These are phyloP conservation scores for Neurospora discreta DNA, from an alignment of 495 filamentous ascomycete genomes.

Conservation along the genomic window DNA sequence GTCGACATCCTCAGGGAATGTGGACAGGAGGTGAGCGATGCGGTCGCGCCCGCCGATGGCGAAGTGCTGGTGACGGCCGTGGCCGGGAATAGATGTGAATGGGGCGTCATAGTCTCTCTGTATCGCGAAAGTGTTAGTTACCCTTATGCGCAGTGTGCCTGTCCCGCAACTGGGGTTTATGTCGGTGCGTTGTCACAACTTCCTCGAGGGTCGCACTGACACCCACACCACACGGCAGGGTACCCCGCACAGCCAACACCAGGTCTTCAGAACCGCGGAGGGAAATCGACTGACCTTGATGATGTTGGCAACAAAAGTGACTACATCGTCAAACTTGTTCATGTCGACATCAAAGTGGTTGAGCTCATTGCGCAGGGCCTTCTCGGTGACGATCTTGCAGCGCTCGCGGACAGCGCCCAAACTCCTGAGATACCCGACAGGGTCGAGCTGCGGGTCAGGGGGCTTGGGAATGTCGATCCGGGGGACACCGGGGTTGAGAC, in stretches of 20 bases:
- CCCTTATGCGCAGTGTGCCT: neutral
- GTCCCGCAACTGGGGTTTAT: neutral
- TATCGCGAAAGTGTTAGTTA: conserved; percentile 7
- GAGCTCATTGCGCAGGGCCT: conserved; percentile 68
- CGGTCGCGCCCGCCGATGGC: conserved; percentile 70
- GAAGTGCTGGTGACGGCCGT: conserved; percentile 88
- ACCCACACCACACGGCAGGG: conserved; percentile 1
- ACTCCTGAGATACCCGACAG: conserved; percentile 84
- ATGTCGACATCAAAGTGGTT: conserved; percentile 89
- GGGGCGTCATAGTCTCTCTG: conserved; percentile 84
- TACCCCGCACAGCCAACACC: neutral
- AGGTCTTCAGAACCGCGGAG: neutral
- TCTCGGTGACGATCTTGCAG: conserved; percentile 57
- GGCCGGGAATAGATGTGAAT: conserved; percentile 72
- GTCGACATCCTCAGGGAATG: conserved; percentile 55
- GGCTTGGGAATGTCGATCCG: conserved; percentile 66
- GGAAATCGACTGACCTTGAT: conserved; percentile 61
- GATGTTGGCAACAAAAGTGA: conserved; percentile 85
- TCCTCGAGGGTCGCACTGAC: neutral
- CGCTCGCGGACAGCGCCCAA: conserved; percentile 81
- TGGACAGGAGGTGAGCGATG: conserved; percentile 56
- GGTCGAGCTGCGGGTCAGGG: conserved; percentile 84
- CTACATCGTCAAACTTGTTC: conserved; percentile 76
- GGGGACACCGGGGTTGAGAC: conserved; percentile 25
- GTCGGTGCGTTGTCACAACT: neutral